Conservation (phyloP, 495 filamentous ascomycete genomes). For the Neurospora terricola region DNA sequence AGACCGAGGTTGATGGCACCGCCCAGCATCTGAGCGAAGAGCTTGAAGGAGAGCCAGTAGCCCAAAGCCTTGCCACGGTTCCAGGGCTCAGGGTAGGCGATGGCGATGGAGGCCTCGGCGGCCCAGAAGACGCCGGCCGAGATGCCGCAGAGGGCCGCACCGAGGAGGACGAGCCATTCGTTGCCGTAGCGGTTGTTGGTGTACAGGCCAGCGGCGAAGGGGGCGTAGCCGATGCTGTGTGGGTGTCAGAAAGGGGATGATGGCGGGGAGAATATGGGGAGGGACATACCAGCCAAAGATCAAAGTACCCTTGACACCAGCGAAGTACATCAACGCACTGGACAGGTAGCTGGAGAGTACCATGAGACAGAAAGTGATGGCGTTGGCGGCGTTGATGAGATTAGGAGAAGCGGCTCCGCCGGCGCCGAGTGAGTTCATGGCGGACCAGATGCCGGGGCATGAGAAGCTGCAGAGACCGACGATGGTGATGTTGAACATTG, state of each 20-base stretch:
- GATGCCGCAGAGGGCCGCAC: constrained; percentile 54
- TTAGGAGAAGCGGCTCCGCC: constrained; percentile 53
- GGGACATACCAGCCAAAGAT: constrained; percentile 46
- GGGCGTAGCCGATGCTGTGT: constrained; percentile 47
- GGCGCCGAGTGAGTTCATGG: constrained; percentile 61
- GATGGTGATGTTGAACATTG: constrained; percentile 54
- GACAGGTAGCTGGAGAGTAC: constrained; percentile 50
- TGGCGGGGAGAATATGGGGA: neutral
- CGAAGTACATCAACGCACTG: constrained; percentile 42
- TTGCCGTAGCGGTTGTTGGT: constrained; percentile 55
- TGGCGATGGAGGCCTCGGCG: constrained; percentile 54
- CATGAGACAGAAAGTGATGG: constrained; percentile 58
- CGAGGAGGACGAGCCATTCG: constrained; percentile 53
- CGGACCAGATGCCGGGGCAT: constrained; percentile 57
- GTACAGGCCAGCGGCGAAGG: constrained; percentile 56
- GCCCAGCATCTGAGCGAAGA: constrained; percentile 53
- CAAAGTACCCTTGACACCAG: constrained; percentile 55
- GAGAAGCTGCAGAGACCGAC: constrained; percentile 54
- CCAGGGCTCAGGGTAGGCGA: constrained; percentile 53
- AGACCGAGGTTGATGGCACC: constrained; percentile 54
- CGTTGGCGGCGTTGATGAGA: constrained; percentile 61
- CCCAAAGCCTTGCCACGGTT: constrained; percentile 51
- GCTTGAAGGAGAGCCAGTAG: constrained; percentile 53
- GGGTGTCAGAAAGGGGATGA: neutral
- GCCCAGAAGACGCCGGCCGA: constrained; percentile 61